These are phyloP conservation scores for Tricholoma sp. DNA, from an alignment of 768 basidiomycete species.

Conservation along the genomic window DNA sequence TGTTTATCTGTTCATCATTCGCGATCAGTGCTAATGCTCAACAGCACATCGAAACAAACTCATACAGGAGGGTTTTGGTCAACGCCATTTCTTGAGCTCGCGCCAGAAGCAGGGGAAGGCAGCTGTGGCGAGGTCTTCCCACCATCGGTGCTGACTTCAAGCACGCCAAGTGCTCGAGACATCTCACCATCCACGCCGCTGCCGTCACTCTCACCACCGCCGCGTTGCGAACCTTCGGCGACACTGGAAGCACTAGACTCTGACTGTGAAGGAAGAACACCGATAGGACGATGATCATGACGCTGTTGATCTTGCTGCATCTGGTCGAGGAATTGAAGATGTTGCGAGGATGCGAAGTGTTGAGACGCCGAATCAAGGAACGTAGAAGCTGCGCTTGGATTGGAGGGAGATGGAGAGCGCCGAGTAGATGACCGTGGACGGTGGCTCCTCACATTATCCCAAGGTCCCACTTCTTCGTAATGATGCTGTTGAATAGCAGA, in stretches of 20 bases:
- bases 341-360: conserved; percentile 2
- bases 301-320: conserved; percentile 11
- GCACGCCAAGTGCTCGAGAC: conserved; percentile 37
- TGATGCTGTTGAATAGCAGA: conserved; percentile 11
- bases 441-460: conserved; percentile 31
- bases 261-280: conserved; percentile 12
- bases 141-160: conserved; percentile 49
- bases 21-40: conserved; percentile 6
- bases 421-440: conserved; percentile 26
- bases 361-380: conserved; percentile 8
- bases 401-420: conserved; percentile 30
- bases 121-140: conserved; percentile 67
- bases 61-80: conserved; percentile 94
- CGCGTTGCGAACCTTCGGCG: conserved; percentile 18
- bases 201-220: conserved; percentile 10
- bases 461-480: conserved; percentile 38
- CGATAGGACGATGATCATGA: conserved; percentile 4
- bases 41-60: conserved; percentile 10
- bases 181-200: conserved; percentile 24
- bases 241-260: conserved; percentile 30
- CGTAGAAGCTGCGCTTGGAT: neutral
- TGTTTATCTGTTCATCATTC: conserved; percentile 65
- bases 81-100: conserved; percentile 44
- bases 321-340: conserved; percentile 12
- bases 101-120: conserved; percentile 69